Conservation (phyloP, 768 basidiomycete genomes). For the Ramaria sp. region DNA sequence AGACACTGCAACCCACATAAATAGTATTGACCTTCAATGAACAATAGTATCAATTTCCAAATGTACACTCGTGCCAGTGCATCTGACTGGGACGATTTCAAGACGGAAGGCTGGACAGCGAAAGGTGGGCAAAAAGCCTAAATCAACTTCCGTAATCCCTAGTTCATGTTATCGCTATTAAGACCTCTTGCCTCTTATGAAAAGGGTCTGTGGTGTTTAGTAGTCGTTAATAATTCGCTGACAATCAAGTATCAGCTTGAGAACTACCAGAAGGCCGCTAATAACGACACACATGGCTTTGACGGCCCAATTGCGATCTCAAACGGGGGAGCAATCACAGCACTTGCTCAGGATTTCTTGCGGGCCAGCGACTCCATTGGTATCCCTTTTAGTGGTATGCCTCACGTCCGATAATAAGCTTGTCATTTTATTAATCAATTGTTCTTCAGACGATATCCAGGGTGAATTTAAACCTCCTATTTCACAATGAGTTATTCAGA, state of each 20-base stretch:
- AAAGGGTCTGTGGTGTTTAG: conserved; percentile 31
- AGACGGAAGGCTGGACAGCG: conserved; percentile 56
- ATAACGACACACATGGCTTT: conserved; percentile 59
- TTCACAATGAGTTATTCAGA: too few species aligned
- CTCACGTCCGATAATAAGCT: not conserved
- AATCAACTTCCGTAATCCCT: too few species aligned
- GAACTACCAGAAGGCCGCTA: conserved; percentile 65
- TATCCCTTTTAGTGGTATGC: conserved; percentile 50
- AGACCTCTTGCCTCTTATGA: conserved; percentile 66
- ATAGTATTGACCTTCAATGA: not conserved
- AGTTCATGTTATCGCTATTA: conserved; percentile 4
- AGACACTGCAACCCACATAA: not conserved
- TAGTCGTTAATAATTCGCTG: not conserved
- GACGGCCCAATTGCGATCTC: conserved; percentile 66
- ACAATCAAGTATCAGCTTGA: conserved; percentile 34
- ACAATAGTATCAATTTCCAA: conserved; percentile 61
- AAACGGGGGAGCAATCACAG: conserved; percentile 54
- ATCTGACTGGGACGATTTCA: conserved; percentile 70
- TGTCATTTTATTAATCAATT: not conserved
- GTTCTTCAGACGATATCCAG: conserved; percentile 47
- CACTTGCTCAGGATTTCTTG: conserved; percentile 60
- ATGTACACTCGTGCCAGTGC: conserved; percentile 60
- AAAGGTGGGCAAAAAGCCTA: conserved; percentile 29
- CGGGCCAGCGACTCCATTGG: conserved; percentile 50
- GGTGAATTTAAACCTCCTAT: conserved; percentile 23